A percentile compares a stretch with the other conserved stretches of the same genome.
Conservation (phyloP, 2,329 filamentous ascomycete species). For the Knoxdaviesia proteae region DNA sequence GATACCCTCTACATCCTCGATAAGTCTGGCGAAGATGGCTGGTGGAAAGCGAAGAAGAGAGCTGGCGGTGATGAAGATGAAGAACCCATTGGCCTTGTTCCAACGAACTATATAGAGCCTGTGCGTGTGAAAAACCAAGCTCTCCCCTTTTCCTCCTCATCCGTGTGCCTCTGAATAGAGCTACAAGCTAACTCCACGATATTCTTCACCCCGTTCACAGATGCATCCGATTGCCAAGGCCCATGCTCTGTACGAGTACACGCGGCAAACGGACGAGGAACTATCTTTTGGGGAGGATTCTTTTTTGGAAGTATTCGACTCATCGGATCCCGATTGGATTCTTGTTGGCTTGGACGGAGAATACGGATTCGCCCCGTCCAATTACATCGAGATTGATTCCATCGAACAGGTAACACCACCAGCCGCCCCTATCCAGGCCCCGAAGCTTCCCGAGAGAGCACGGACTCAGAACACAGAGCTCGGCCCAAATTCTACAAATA, state of each 20-base stretch:
- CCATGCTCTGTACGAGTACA: constrained; percentile 94
- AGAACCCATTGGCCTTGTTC: constrained; percentile 74
- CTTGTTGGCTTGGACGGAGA: constrained; percentile 68
- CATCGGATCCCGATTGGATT: constrained; percentile 88
- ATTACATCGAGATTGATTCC: constrained; percentile 60
- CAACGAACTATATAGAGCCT: constrained; percentile 89
- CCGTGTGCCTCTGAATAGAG: constrained; percentile 20
- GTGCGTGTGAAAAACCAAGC: constrained; percentile 20
- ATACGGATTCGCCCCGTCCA: constrained; percentile 85
- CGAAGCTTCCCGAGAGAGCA: background rate
- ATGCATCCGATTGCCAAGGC: constrained; percentile 23
- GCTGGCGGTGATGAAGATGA: constrained; percentile 68
- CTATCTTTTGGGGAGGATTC: constrained; percentile 86
- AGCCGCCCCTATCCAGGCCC: background rate
- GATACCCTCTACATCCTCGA: constrained; percentile 79
- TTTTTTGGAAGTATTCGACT: constrained; percentile 67
- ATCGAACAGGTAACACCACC: no score
- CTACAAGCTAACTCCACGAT: constrained; percentile 22
- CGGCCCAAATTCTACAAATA: no score
- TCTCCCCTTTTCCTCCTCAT: background rate
- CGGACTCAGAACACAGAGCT: background rate
- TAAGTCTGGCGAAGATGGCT: constrained; percentile 57
- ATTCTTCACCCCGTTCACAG: no score
- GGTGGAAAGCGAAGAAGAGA: constrained; percentile 95
- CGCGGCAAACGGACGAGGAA: constrained; percentile 91